Evolutionary conservation across 2,329 filamentous ascomycete species (phyloP).

Genomic region (Fusarium sp.): DNA sequence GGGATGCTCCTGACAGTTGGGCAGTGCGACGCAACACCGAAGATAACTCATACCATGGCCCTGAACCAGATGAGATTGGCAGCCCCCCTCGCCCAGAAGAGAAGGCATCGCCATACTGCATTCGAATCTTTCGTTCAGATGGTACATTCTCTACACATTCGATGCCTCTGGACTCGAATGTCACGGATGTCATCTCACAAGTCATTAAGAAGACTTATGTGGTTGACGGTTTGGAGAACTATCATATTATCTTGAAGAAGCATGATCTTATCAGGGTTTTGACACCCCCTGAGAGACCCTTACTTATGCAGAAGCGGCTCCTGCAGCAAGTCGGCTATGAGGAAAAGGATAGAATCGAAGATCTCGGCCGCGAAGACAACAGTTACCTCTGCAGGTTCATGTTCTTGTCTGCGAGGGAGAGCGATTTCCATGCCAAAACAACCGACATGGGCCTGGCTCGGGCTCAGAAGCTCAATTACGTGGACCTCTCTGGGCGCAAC

Average conservation of each 20-base stretch:
- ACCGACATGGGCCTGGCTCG: slow-evolving; percentile 85
- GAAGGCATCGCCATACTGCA: slow-evolving; percentile 82
- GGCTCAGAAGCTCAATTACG: slow-evolving; percentile 90
- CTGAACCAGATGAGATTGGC: slow-evolving; percentile 74
- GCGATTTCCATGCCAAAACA: slow-evolving; percentile 72
- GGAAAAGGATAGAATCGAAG: slow-evolving; percentile 85
- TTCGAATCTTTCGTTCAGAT: slow-evolving; percentile 93
- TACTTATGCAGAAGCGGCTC: slow-evolving; percentile 90
- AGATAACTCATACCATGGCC: slow-evolving; percentile 64
- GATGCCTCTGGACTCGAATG: slow-evolving; percentile 82
- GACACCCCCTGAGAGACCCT: slow-evolving; percentile 78
- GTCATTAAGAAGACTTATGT: slow-evolving; percentile 95
- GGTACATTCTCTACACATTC: slow-evolving; percentile 94
- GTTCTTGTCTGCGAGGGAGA: slow-evolving; percentile 89
- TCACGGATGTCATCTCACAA: slow-evolving; percentile 86
- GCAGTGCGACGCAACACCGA: slow-evolving; percentile 81
- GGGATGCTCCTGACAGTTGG: slow-evolving; percentile 98
- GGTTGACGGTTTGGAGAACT: slow-evolving; percentile 89
- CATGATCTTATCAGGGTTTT: slow-evolving; percentile 89
- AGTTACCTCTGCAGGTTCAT: slow-evolving; percentile 97
- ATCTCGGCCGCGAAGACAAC: slow-evolving; percentile 95
- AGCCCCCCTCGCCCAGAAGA: slow-evolving; percentile 76
- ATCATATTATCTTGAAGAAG: slow-evolving; percentile 94
- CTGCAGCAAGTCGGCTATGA: slow-evolving; percentile 93
- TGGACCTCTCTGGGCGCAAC: slow-evolving; percentile 90